phyloP scores from a whole-genome alignment of 2,329 filamentous ascomycete genomes.

The Diaporthe citrichinensis region DNA sequence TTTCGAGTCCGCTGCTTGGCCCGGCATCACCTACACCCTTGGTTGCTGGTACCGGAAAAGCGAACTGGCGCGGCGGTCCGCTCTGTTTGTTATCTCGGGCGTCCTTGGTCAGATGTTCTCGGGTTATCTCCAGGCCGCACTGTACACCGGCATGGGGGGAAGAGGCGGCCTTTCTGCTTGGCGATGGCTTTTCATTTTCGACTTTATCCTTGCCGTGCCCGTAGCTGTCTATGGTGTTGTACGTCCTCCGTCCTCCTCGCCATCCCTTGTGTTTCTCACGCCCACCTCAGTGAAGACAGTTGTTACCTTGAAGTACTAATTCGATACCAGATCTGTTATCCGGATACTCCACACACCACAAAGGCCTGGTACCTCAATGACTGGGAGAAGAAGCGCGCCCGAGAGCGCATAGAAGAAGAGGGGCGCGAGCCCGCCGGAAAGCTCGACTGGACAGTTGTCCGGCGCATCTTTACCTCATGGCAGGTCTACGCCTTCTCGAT shows the following conservation, averaged over 20 bases:
- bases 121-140: conserved; percentile 52
- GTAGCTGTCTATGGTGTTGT: conserved; percentile 53
- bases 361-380: conserved; percentile 59
- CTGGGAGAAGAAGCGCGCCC: conserved; percentile 74
- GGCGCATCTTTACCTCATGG: conserved; percentile 57
- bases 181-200: conserved; percentile 57
- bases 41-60: conserved; percentile 72
- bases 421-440: conserved; percentile 55
- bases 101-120: conserved; percentile 60
- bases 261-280: background rate
- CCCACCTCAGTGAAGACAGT: background rate
- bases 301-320: background rate
- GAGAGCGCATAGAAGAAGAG: conserved; percentile 76
- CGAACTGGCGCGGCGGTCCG: conserved; percentile 70
- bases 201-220: conserved; percentile 55
- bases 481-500: conserved; percentile 60
- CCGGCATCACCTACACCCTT: conserved; percentile 58
- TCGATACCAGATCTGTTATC: conserved; percentile 51
- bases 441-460: conserved; percentile 54
- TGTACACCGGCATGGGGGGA: conserved; percentile 53
- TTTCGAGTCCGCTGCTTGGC: conserved; percentile 68
- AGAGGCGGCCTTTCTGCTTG: conserved; percentile 52
- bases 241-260: background rate
- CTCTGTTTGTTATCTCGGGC: conserved; percentile 70
- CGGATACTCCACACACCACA: conserved; percentile 60